phyloP scores from a whole-genome alignment of 108 stramenopile genomes.

The Aurantiochytrium sp. region DNA sequence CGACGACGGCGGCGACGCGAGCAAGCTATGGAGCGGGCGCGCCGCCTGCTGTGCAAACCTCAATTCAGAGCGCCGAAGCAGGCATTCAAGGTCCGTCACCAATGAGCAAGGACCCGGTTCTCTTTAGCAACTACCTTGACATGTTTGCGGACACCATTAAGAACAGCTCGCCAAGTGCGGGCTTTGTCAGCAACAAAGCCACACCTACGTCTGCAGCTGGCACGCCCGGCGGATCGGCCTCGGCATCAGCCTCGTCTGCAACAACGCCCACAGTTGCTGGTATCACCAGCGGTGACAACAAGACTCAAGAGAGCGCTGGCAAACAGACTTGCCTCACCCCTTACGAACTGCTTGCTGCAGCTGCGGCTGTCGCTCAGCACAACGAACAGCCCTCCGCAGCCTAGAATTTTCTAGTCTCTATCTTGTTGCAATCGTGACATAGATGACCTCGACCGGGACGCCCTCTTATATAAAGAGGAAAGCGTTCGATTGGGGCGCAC shows the following conservation, averaged over 20 bases:
- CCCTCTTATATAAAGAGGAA: too few relatives aligned
- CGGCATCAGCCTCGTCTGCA: neutral
- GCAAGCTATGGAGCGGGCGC: too few relatives aligned
- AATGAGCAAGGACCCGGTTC: neutral
- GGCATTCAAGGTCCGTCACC: too few relatives aligned
- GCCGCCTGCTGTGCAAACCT: too few relatives aligned
- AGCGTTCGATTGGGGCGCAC: too few relatives aligned
- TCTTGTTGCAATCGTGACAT: too few relatives aligned
- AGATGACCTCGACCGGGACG: too few relatives aligned
- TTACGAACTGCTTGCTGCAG: neutral
- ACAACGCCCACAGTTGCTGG: neutral
- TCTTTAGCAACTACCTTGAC: neutral
- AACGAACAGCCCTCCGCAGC: neutral
- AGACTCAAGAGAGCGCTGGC: too few relatives aligned
- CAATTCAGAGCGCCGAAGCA: too few relatives aligned
- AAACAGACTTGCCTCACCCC: neutral
- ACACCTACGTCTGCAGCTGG: neutral
- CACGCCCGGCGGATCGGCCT: neutral
- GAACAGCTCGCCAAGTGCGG: neutral
- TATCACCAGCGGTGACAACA: too few relatives aligned
- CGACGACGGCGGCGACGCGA: too few relatives aligned
- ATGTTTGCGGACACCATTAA: neutral
- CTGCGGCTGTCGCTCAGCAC: neutral
- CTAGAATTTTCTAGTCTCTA: neutral
- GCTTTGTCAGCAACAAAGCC: neutral